Evolutionary conservation across 179 eudicot genomes (phyloP).

Genomic region (Dionaea muscipula): DNA sequence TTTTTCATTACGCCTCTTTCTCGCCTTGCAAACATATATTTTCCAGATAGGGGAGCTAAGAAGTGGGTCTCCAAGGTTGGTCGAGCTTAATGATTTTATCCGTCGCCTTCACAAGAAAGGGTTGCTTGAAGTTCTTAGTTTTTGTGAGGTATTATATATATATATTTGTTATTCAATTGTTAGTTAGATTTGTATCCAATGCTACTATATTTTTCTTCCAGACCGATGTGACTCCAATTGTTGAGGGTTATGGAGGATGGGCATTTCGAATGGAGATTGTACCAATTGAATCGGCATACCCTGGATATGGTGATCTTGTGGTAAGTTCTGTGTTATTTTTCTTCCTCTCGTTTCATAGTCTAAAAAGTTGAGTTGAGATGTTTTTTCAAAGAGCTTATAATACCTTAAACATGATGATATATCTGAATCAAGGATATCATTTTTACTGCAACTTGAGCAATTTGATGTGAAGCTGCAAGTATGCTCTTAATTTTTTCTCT

Average conservation of each 20-base stretch:
- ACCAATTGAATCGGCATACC: slow-evolving; percentile 94
- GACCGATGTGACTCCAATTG: slow-evolving; percentile 97
- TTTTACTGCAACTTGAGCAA: not conserved
- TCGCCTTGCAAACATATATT: not conserved
- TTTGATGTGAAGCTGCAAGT: not conserved
- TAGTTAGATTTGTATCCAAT: not conserved
- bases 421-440: too few species aligned
- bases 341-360: not conserved
- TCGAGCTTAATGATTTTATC: slow-evolving; percentile 82
- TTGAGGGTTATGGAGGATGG: slow-evolving; percentile 99
- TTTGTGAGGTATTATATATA: slow-evolving; percentile 63
- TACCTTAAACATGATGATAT: too few species aligned
- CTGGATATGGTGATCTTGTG: slow-evolving; percentile 95
- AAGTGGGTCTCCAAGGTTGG: slow-evolving; percentile 91
- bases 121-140: slow-evolving; percentile 83
- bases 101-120: slow-evolving; percentile 77
- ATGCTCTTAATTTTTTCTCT: not conserved
- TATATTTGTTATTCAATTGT: not conserved
- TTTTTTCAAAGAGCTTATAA: too few species aligned
- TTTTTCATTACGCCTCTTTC: not conserved
- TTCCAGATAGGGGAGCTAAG: slow-evolving; percentile 86
- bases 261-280: slow-evolving; percentile 97
- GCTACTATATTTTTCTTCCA: slow-evolving; percentile 16
- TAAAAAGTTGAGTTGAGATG: too few species aligned
- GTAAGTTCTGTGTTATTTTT: slow-evolving; percentile 34